Percentiles rank a stretch among this genome's conserved stretches.
phyloP scores from a whole-genome alignment of 2,329 filamentous ascomycete genomes.

The Colletotrichum sojae region DNA sequence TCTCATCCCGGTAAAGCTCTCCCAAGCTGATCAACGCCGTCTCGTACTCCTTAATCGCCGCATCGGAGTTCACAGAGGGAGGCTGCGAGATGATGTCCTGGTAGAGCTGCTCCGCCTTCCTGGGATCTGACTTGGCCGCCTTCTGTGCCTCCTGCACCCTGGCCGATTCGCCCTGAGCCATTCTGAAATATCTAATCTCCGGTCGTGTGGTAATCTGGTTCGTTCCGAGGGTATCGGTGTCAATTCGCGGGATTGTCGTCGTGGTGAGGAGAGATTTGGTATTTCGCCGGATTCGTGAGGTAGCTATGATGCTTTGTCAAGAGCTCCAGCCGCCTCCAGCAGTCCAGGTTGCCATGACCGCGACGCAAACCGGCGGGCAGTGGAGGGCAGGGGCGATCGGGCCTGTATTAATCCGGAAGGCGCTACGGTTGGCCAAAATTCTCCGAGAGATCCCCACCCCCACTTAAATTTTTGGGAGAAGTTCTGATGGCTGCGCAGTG shows the following conservation, averaged over 20 bases:
- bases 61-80: conserved; percentile 85
- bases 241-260: conserved; percentile 27
- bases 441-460: conserved; percentile 37
- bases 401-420: conserved; percentile 27
- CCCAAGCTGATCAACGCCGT: conserved; percentile 88
- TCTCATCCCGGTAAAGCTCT: conserved; percentile 92
- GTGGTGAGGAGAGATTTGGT: conserved; percentile 15
- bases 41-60: conserved; percentile 92
- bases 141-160: conserved; percentile 91
- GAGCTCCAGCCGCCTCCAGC: conserved; percentile 40
- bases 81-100: conserved; percentile 90
- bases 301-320: conserved; percentile 33
- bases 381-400: conserved; percentile 30
- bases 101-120: conserved; percentile 89
- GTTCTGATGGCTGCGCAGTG: conserved; percentile 24
- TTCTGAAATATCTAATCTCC: conserved; percentile 46
- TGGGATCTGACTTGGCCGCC: conserved; percentile 83
- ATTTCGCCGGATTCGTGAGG: conserved; percentile 39
- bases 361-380: conserved; percentile 32
- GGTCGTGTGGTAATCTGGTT: conserved; percentile 14
- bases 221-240: background rate
- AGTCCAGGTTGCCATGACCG: conserved; percentile 40
- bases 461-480: conserved; percentile 43
- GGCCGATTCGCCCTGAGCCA: conserved; percentile 72
- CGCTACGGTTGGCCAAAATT: conserved; percentile 34